Conservation (phyloP, 352 stramenopile genomes). For the Halophytophthora batemanensis region DNA sequence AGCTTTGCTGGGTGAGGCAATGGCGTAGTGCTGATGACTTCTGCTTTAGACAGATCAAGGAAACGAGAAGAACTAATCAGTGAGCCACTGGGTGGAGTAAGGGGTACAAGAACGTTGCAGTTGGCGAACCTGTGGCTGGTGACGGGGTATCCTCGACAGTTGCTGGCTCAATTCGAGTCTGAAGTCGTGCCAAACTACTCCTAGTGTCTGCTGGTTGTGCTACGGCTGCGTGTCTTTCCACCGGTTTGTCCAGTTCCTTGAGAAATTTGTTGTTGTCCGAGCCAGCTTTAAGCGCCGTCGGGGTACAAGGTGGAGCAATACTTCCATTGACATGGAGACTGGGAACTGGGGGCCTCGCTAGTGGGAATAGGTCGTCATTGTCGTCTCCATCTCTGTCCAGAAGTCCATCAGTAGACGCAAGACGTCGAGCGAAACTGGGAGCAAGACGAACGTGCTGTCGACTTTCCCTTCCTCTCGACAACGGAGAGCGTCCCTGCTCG, state of each 20-base stretch:
- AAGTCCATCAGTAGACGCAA: slow-evolving; percentile 10
- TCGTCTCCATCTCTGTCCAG: background rate
- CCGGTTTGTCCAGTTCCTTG: no score
- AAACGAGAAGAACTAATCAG: no score
- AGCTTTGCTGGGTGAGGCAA: background rate
- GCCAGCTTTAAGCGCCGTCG: background rate
- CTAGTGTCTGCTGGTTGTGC: no score
- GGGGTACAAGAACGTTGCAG: no score
- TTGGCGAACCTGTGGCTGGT: no score
- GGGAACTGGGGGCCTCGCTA: slow-evolving; percentile 6
- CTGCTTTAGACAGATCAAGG: no score
- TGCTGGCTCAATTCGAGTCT: no score
- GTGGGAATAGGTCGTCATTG: slow-evolving; percentile 23
- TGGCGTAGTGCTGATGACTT: no score
- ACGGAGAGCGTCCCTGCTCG: slow-evolving; percentile 3
- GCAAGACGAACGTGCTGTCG: slow-evolving; percentile 18
- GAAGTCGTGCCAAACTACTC: no score
- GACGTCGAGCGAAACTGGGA: slow-evolving; percentile 16
- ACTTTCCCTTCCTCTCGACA: slow-evolving; percentile 1
- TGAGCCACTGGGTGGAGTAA: no score
- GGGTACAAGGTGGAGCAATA: background rate
- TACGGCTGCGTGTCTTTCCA: no score
- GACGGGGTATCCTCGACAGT: no score
- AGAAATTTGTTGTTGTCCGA: background rate
- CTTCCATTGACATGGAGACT: background rate